Conservation (phyloP, 208 protist genomes). For the Leptomonas pyrrhocoris region DNA sequence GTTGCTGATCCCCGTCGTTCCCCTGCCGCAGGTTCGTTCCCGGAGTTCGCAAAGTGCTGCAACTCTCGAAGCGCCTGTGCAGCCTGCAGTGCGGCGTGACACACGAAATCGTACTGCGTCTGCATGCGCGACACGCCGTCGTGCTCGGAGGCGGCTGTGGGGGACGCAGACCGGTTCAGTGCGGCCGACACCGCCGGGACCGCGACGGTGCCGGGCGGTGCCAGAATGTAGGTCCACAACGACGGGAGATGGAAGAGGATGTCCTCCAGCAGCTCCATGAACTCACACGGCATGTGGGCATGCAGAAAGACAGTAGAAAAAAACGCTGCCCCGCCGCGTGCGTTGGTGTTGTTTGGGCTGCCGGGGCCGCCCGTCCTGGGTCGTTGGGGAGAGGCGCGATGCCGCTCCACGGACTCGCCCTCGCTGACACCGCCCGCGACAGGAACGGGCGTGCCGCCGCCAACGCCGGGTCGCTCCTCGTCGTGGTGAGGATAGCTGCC, state of each 20-base stretch:
- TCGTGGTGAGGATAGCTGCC: not conserved
- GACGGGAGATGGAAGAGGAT: conserved; percentile 60
- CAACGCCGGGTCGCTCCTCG: not conserved
- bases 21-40: not conserved
- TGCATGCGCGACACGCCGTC: conserved; percentile 3
- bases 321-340: not conserved
- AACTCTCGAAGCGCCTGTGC: conserved; percentile 10
- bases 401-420: conserved; percentile 8
- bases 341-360: not conserved
- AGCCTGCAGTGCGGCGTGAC: conserved; percentile 13
- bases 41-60: not conserved
- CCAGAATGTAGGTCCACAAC: conserved; percentile 14
- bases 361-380: conserved; percentile 4
- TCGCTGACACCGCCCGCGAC: not conserved
- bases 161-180: not conserved
- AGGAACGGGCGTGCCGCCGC: not conserved
- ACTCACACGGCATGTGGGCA: conserved; percentile 71
- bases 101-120: conserved; percentile 21
- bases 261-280: conserved; percentile 63
- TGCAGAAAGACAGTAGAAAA: conserved; percentile 40
- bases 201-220: not conserved
- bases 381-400: not conserved
- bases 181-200: conserved; percentile 6
- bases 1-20: not conserved
- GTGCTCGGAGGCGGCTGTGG: not conserved